Evolutionary conservation across 1,284 basidiomycete genomes (phyloP), one percentile per base, ranked within the genome.

Genomic region (Butyriboletus pseudospeciosus): DNA sequence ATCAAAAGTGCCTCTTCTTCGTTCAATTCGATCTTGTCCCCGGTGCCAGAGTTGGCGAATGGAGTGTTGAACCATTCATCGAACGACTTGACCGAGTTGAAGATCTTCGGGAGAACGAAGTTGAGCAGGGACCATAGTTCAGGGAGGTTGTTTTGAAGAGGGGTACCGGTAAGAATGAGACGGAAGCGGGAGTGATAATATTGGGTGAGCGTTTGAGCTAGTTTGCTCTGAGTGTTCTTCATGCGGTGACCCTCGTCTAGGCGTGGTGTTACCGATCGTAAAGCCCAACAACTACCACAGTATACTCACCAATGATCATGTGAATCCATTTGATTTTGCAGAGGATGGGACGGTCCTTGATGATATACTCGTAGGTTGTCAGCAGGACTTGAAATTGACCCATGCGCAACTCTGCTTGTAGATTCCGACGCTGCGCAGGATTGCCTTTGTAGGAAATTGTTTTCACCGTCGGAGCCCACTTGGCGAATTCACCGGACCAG

Each of bases 1-100:
- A 99, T 94, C 53, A 99, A 88, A 50, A 99, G 79, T 4, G 94
- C 92, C 78, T 99, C 97, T 90, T 99, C 97, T 90, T 99, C 97
- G 76, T 97, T 98, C 77, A 99, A 75, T 79, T 98, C 94, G 71
- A 99, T 98, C 81, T 96, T 97, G 74, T 99, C 96, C 23, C 89
- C 88, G 0, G 90, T 88, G 36, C 97, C 96, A 17, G 95, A 94
- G 74, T 96, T 98, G 59, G 97, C 96, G 64, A 99, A 99, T 0
- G 97, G 97, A 3, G 96, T 98, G 76, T 99, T 99, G 81, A 99
- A 99, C 97, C 97, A 99, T 71, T 99, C 97, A 69, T 99, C 97
- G 70, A 99, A 99, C 45, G 94, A 97, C 73, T 98, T 98, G 64
- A 98, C 95, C 5, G 96, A 99, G 77, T 99, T 99, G 82, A 99